These are phyloP conservation scores for Terfezia boudieri DNA, from an alignment of 495 filamentous ascomycete genomes.

Conservation along the genomic window DNA sequence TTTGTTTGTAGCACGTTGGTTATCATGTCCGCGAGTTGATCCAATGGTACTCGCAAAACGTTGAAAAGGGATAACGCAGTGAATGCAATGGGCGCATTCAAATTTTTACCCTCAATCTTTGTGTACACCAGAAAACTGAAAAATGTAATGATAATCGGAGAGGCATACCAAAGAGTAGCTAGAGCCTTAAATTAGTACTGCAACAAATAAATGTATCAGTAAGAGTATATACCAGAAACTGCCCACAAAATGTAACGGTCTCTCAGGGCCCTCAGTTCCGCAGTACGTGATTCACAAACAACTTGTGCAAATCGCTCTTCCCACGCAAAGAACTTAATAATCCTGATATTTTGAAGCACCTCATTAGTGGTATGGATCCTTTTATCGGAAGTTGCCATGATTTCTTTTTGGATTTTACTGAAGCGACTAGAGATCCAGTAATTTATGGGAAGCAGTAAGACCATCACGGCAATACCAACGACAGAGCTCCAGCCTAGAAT, in stretches of 20 bases:
- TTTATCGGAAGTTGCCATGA: constrained; percentile 86
- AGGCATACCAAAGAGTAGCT: constrained; percentile 89
- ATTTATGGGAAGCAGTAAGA: constrained; percentile 69
- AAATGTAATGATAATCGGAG: constrained; percentile 86
- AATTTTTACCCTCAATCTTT: constrained; percentile 62
- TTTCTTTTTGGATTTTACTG: constrained; percentile 60
- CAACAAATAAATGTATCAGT: too few relatives aligned
- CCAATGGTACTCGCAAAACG: constrained; percentile 79
- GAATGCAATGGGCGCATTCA: constrained; percentile 87
- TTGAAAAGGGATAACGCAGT: constrained; percentile 90
- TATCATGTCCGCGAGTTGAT: constrained; percentile 97
- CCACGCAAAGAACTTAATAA: constrained; percentile 99
- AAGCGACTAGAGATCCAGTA: constrained; percentile 68
- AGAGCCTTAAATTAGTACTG: neutral
- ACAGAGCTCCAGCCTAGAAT: constrained; percentile 86
- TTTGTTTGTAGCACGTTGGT: constrained; percentile 95
- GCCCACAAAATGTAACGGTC: constrained; percentile 80
- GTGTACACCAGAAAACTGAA: constrained; percentile 90
- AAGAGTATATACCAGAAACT: constrained; percentile 25
- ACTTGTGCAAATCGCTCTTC: constrained; percentile 73
- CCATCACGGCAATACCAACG: constrained; percentile 84
- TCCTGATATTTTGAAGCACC: constrained; percentile 88
- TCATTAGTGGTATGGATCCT: constrained; percentile 95
- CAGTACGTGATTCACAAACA: constrained; percentile 65
- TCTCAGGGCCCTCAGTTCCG: constrained; percentile 57